A percentile compares a stretch with the other conserved stretches of the same genome.
Evolutionary conservation across 1,284 basidiomycete species (phyloP).

Genomic region (Sporisorium sorghi): DNA sequence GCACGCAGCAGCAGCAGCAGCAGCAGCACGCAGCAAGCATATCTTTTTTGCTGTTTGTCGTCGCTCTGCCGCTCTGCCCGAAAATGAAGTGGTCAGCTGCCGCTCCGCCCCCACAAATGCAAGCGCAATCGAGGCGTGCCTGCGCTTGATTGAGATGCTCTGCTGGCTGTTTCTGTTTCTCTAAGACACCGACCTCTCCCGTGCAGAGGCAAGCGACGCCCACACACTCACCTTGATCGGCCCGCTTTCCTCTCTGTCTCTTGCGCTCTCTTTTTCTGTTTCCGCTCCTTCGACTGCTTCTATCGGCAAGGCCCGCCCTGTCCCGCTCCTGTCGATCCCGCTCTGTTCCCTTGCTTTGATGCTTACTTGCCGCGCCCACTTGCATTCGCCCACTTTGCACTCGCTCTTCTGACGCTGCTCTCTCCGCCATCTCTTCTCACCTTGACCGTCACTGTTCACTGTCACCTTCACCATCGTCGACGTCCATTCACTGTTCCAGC

Average conservation of each 20-base stretch:
- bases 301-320: slow-evolving; percentile 6
- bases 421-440: neutral
- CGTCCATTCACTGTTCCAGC: neutral
- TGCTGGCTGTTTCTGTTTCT: no score
- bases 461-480: neutral
- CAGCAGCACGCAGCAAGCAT: neutral
- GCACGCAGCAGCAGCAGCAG: neutral
- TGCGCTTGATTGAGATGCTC: neutral
- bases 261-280: neutral
- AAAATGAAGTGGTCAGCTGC: neutral
- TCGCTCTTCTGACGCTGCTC: neutral
- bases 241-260: no score
- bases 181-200: neutral
- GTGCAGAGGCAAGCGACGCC: no score
- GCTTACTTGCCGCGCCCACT: slow-evolving; percentile 1
- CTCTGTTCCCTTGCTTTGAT: neutral
- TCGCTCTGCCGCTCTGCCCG: no score
- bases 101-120: neutral
- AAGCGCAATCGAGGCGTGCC: neutral
- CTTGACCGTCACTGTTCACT: neutral
- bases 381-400: neutral
- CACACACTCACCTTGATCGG: no score
- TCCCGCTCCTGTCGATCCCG: slow-evolving; percentile 1
- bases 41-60: neutral
- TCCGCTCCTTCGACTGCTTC: slow-evolving; percentile 1